Percentiles rank a stretch among this genome's conserved stretches.
Evolutionary conservation across 495 filamentous ascomycete species (phyloP).

Genomic region (Penicillium psychrofluorescens): DNA sequence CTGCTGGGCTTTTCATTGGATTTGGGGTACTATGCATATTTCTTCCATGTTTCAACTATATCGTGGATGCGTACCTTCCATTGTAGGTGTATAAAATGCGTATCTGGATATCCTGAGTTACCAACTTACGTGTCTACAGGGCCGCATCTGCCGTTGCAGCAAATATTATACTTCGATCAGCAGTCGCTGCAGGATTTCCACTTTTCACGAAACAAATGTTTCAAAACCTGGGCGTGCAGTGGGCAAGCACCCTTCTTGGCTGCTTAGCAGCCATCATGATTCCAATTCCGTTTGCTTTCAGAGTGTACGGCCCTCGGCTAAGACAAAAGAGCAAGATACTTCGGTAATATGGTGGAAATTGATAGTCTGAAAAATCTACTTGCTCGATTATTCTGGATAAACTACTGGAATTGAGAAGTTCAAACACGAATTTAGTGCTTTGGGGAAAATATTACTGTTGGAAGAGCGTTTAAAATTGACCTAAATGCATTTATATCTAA

Average conservation of each 20-base stretch:
- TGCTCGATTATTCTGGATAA: constrained; percentile 1
- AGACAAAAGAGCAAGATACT: constrained; percentile 18
- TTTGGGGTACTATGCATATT: constrained; percentile 32
- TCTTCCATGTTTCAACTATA: constrained; percentile 33
- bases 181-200: constrained; percentile 69
- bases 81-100: constrained; percentile 46
- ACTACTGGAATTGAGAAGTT: background rate
- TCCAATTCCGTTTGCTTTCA: constrained; percentile 54
- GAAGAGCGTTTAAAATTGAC: too few relatives aligned
- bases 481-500: too few relatives aligned
- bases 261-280: constrained; percentile 62
- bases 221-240: constrained; percentile 64
- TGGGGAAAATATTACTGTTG: too few relatives aligned
- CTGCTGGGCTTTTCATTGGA: constrained; percentile 24
- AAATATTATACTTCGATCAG: constrained; percentile 76
- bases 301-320: constrained; percentile 22
- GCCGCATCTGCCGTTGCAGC: constrained; percentile 80
- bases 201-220: constrained; percentile 79
- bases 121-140: constrained; percentile 16
- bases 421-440: too few relatives aligned
- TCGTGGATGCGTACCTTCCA: constrained; percentile 47
- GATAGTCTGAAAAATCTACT: background rate
- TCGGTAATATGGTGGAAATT: background rate
- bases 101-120: background rate
- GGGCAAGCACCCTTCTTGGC: constrained; percentile 68